Conservation (phyloP, 2,329 filamentous ascomycete species). For the Exserohilum rostratum region DNA sequence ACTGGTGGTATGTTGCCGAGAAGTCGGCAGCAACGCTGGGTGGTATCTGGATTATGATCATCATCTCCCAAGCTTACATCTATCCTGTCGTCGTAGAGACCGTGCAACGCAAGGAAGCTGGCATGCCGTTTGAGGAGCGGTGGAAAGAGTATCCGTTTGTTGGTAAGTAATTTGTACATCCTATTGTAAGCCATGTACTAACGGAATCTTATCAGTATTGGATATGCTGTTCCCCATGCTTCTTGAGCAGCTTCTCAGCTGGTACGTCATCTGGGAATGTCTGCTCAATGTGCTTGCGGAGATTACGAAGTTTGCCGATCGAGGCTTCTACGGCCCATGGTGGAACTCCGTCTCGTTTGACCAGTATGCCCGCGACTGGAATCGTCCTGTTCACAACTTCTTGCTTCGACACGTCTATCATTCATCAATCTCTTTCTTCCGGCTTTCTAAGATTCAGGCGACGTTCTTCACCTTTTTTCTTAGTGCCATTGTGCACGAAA, state of each 20-base stretch:
- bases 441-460: constrained; percentile 71
- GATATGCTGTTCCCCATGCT: constrained; percentile 80
- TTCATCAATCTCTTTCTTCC: constrained; percentile 74
- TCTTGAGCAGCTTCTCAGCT: constrained; percentile 76
- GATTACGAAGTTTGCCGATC: constrained; percentile 76
- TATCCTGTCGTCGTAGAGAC: constrained; percentile 75
- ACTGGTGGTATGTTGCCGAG: constrained; percentile 77
- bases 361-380: constrained; percentile 82
- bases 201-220: constrained; percentile 50
- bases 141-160: constrained; percentile 75
- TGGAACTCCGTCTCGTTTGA: constrained; percentile 68
- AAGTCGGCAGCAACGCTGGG: constrained; percentile 74
- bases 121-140: constrained; percentile 65
- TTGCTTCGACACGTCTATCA: constrained; percentile 80
- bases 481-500: constrained; percentile 73
- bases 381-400: constrained; percentile 80
- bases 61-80: constrained; percentile 76
- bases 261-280: constrained; percentile 80
- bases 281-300: constrained; percentile 76
- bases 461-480: constrained; percentile 78
- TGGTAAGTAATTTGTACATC: constrained; percentile 16
- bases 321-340: constrained; percentile 67
- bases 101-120: constrained; percentile 69
- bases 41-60: constrained; percentile 77
- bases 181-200: background rate